Evolutionary conservation across 1,284 basidiomycete genomes (phyloP), one percentile per base, ranked within the genome.

Genomic region (Irpex sp.): DNA sequence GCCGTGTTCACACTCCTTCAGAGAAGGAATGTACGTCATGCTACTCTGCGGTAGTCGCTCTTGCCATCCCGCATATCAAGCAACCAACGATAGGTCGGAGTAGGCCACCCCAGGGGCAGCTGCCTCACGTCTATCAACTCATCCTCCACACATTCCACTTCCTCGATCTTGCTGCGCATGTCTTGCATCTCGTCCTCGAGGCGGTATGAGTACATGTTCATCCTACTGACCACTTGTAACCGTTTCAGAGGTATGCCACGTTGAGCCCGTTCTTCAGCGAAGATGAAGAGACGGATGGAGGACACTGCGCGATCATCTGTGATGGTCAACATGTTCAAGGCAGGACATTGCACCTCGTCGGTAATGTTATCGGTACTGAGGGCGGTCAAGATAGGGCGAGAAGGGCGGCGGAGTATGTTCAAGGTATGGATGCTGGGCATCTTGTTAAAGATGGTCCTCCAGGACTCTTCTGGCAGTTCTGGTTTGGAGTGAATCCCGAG

Each of bases 21-120:
- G 2, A 50, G n/a, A 50, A 50, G 13, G 8, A 8, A 17, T n/a
- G 17, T n/a, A 9, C 11, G 15, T 50, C 17, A 46, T 46, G 43
- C 43, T n/a, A 46, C n/a, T 21, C 7, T 8, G 7, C 13, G 7
- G 26, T 15, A 26, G 13, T 21, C 11, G 13, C 15, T 35, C 17
- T 26, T 13, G 2, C 53, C 53, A 15, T 55, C 21, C n/a, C 53
- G 21, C 11, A 55, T 33, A 35, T 50, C 50, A 36, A 60, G 47
- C 26, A 57, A 37, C 62, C 64, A 66, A 37, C 47, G 33, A 54
- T 58, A 66, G 3, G 59, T 54, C 35, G 61, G 57, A 19, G 53
- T 63, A 2, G 64, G 64, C 61, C 61, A 66, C 9, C 64, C 64
- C 31, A 46, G 57, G 4, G 62, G 59, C 26, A 58, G 60, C n/a